Conservation (phyloP, 208 protist species). For the Histomonas meleagridis region DNA sequence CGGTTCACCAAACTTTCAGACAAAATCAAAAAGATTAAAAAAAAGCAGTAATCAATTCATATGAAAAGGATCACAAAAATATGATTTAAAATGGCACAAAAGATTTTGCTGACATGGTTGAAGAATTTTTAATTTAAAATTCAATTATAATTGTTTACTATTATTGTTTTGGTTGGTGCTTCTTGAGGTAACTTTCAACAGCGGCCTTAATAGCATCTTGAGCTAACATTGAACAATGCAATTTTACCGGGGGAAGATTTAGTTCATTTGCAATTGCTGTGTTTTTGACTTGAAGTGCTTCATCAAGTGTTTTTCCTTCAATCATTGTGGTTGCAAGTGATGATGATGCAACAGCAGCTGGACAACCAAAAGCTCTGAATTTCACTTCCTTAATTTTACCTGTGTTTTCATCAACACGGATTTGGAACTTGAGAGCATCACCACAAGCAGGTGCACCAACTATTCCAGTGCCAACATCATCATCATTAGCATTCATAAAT, state of each 20-base stretch:
- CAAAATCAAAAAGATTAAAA: too few species aligned
- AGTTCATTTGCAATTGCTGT: slow-evolving; percentile 91
- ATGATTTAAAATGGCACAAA: too few species aligned
- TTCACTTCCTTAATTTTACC: slow-evolving; percentile 51
- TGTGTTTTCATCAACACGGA: slow-evolving; percentile 55
- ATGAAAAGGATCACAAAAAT: too few species aligned
- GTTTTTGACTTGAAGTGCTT: slow-evolving; percentile 86
- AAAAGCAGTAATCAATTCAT: too few species aligned
- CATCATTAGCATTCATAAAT: slow-evolving; percentile 76
- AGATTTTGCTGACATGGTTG: too few species aligned
- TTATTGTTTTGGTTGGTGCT: too few species aligned
- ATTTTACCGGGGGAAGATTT: slow-evolving; percentile 93
- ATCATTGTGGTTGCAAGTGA: slow-evolving; percentile 89
- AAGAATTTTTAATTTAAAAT: too few species aligned
- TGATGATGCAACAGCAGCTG: slow-evolving; percentile 70
- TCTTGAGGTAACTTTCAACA: slow-evolving; percentile 74
- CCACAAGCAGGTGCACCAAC: slow-evolving; percentile 93
- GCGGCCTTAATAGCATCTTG: slow-evolving; percentile 94
- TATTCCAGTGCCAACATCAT: slow-evolving; percentile 87
- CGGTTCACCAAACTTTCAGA: too few species aligned
- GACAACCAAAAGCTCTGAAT: slow-evolving; percentile 90
- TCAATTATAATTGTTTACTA: too few species aligned
- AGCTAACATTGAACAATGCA: slow-evolving; percentile 91
- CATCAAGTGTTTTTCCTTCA: slow-evolving; percentile 85
- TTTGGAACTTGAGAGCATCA: slow-evolving; percentile 80